Percentiles rank a stretch among this genome's conserved stretches.
These are phyloP conservation scores for Cladophialophora chaetospira DNA, from an alignment of 2,329 filamentous ascomycete genomes.

Conservation along the genomic window DNA sequence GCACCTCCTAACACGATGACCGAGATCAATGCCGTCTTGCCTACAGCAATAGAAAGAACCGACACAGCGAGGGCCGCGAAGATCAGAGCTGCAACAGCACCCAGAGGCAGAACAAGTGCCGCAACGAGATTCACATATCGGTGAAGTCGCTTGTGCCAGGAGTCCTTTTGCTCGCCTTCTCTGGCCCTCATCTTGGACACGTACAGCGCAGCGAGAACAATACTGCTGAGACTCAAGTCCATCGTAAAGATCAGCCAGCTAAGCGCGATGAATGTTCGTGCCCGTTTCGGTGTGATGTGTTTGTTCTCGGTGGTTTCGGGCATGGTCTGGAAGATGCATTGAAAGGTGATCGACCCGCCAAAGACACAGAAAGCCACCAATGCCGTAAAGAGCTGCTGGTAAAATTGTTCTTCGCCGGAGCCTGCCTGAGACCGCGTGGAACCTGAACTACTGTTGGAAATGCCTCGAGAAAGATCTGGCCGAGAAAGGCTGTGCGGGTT, in stretches of 20 bases:
- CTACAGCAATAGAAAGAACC: not conserved
- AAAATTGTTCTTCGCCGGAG: not conserved
- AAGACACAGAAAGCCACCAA: conserved; percentile 1
- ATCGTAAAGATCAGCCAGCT: conserved; percentile 5
- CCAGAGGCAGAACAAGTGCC: not conserved
- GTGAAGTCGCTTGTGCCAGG: not conserved
- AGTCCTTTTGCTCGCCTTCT: not conserved
- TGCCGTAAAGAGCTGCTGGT: not conserved
- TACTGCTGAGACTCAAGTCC: not conserved
- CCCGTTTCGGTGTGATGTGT: not conserved
- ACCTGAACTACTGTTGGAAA: not conserved
- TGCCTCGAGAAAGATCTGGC: not conserved
- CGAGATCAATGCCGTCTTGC: not conserved
- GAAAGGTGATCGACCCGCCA: not conserved
- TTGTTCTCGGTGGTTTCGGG: not conserved
- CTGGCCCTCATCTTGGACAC: not conserved
- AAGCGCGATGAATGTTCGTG: not conserved
- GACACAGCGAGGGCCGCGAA: not conserved
- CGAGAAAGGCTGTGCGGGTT: not conserved
- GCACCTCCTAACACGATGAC: not conserved
- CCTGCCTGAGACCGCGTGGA: not conserved
- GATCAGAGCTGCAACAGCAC: not conserved
- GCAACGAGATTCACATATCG: not conserved
- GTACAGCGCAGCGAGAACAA: not conserved
- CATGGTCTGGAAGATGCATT: not conserved